Evolutionary conservation across 2,329 filamentous ascomycete genomes (phyloP), one percentile per base, ranked within the genome.

Genomic region (Aspergillus luchuensis): DNA sequence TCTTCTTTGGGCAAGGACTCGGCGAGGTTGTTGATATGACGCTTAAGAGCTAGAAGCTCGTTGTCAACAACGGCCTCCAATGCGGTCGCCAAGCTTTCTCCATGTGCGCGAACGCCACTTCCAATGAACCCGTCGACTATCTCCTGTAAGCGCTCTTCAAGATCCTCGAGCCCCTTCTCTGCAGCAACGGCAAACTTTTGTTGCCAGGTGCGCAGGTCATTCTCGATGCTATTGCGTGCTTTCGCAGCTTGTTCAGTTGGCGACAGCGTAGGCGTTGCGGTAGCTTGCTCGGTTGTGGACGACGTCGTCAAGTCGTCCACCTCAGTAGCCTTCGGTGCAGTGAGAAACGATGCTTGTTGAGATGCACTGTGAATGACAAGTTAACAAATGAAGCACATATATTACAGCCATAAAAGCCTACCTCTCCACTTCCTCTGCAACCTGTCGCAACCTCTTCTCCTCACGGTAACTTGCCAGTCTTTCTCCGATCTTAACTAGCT

Each of bases 401-500:
- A 4, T 19, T 8, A 19, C 30, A 53, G 30, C 1, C 10, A 43
- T 25, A 25, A n/a, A 19, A 30, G 5, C 65, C 66, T 74, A 80
- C 76, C 71, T 78, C 56, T 86, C 83, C 56, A 82, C 75, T 47
- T 85, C 82, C 51, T 87, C 83, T 45, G 85, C 78, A 17, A 81
- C 84, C 38, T 85, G 83, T 66, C 87, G 83, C 21, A 89, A 68
- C 67, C 86, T 87, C 72, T 85, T 86, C 19, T 86, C 86, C 68
- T 85, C 82, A 21, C 82, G 77, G 60, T 83, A 83, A 63, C 79
- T 81, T 43, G 92, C 93, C 10, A 99, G 84, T 49, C 93, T 88
- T 79, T 97, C 90, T 11, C 91, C 91, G 70, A 99, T 98, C 69
- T 92, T 91, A 59, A 94, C 86, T 13, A 99, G 84, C 76, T 99